Evolutionary conservation across 495 filamentous ascomycete genomes (phyloP).

Genomic region (Hypoxylon lienhwacheense): DNA sequence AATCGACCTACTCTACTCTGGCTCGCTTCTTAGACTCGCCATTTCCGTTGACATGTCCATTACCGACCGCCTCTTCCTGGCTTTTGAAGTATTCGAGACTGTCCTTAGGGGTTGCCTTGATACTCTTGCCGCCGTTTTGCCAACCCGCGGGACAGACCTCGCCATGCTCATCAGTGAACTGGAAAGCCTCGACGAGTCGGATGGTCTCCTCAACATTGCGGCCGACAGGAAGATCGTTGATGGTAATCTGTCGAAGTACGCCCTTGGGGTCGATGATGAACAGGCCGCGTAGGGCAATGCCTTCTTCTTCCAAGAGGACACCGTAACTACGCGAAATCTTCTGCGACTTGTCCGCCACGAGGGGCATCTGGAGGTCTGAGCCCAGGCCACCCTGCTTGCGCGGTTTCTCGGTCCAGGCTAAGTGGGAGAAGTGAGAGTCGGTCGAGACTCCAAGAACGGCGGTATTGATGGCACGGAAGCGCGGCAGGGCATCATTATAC

Average conservation of each 20-base stretch:
- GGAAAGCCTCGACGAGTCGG: slow-evolving; percentile 61
- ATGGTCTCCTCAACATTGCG: slow-evolving; percentile 61
- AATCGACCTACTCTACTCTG: slow-evolving; percentile 23
- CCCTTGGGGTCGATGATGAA: slow-evolving; percentile 64
- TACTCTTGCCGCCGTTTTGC: slow-evolving; percentile 55
- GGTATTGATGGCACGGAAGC: slow-evolving; percentile 38
- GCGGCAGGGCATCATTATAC: slow-evolving; percentile 44
- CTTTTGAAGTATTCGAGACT: slow-evolving; percentile 50
- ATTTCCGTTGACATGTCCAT: slow-evolving; percentile 32
- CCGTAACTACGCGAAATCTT: slow-evolving; percentile 57
- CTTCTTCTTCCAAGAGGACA: slow-evolving; percentile 60
- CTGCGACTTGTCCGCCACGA: slow-evolving; percentile 60
- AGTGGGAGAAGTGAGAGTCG: slow-evolving; percentile 55
- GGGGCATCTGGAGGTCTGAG: slow-evolving; percentile 53
- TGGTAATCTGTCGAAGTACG: slow-evolving; percentile 58
- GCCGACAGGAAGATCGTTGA: slow-evolving; percentile 62
- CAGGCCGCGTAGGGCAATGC: slow-evolving; percentile 58
- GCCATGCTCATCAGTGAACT: slow-evolving; percentile 63
- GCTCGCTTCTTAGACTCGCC: slow-evolving; percentile 35
- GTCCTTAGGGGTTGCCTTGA: slow-evolving; percentile 55
- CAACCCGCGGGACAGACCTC: slow-evolving; percentile 63
- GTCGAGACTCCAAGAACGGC: slow-evolving; percentile 39
- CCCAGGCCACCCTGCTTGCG: slow-evolving; percentile 59
- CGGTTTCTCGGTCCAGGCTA: slow-evolving; percentile 55
- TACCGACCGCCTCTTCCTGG: slow-evolving; percentile 13